phyloP scores from a whole-genome alignment of 2,329 filamentous ascomycete species.

The Tolypocladium tropicale region DNA sequence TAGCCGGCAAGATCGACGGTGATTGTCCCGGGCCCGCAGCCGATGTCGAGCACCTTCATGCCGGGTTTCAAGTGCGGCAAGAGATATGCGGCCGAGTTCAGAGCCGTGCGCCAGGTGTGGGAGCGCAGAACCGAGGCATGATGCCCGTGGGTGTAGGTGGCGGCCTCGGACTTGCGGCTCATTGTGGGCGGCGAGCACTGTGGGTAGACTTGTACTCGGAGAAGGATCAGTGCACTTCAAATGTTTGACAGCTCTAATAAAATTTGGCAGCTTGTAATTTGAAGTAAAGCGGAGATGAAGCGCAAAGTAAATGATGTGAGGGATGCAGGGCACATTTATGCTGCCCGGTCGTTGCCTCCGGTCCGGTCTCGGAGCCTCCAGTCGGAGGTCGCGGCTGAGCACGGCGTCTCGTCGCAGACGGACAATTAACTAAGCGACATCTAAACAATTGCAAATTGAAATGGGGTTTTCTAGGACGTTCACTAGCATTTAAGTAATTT shows the following conservation, averaged over 20 bases:
- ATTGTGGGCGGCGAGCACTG: background rate
- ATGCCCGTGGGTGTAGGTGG: conserved; percentile 27
- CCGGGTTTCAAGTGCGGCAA: conserved; percentile 26
- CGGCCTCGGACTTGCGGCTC: conserved; percentile 3
- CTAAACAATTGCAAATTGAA: too few species aligned
- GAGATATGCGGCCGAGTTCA: conserved; percentile 30
- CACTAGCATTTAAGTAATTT: too few species aligned
- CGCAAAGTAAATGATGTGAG: background rate
- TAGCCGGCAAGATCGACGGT: conserved; percentile 28
- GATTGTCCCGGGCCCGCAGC: conserved; percentile 39
- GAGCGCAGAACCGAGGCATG: conserved; percentile 24
- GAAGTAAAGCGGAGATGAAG: background rate
- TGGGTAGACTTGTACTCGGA: background rate
- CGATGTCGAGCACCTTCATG: conserved; percentile 33
- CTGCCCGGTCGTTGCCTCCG: background rate
- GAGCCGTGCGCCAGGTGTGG: conserved; percentile 29
- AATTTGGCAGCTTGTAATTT: too few species aligned
- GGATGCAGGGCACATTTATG: background rate
- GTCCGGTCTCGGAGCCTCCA: background rate
- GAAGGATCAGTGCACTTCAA: background rate
- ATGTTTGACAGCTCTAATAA: background rate
- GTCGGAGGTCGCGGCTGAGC: background rate
- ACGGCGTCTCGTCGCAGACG: background rate
- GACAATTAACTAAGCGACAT: too few species aligned
- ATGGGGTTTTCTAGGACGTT: too few species aligned